Percentiles rank a stretch among this genome's conserved stretches.
These are phyloP conservation scores for Porcisia deanei DNA, from an alignment of 208 protist species.

Conservation along the genomic window DNA sequence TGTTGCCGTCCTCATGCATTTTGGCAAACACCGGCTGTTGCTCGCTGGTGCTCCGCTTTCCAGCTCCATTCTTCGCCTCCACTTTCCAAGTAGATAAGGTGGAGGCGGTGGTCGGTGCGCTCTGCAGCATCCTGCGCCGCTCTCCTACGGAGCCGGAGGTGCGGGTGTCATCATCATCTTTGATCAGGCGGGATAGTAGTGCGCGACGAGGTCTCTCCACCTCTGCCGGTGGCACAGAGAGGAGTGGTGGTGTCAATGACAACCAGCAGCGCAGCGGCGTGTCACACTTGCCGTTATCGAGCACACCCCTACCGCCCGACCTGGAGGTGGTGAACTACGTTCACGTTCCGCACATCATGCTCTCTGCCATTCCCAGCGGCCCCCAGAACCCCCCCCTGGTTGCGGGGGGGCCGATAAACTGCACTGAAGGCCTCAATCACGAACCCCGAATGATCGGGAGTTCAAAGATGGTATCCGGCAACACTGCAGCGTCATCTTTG, in stretches of 20 bases:
- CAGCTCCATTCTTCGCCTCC: constrained; percentile 36
- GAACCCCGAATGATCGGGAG: neutral
- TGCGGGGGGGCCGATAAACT: neutral
- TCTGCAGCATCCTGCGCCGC: constrained; percentile 64
- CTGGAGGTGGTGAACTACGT: constrained; percentile 43
- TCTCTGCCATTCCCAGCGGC: constrained; percentile 15
- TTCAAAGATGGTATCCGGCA: neutral
- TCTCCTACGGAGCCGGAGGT: constrained; percentile 20
- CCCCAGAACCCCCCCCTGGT: neutral
- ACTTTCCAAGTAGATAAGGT: constrained; percentile 57
- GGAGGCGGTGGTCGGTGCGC: constrained; percentile 72
- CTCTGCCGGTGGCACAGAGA: constrained; percentile 14
- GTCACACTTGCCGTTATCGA: constrained; percentile 8
- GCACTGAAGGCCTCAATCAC: neutral
- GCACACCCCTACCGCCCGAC: constrained; percentile 2
- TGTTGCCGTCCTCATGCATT: constrained; percentile 68
- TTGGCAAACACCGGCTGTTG: constrained; percentile 51
- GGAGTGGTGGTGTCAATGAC: neutral
- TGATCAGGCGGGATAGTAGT: constrained; percentile 1
- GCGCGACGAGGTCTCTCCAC: constrained; percentile 14
- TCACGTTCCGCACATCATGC: constrained; percentile 55
- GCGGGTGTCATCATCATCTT: constrained; percentile 20
- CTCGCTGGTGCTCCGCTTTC: constrained; percentile 73
- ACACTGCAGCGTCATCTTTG: constrained; percentile 1
- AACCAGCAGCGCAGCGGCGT: constrained; percentile 8